A percentile compares a stretch with the other conserved stretches of the same genome.
Evolutionary conservation across 352 stramenopile genomes (phyloP).

Genomic region (Pythium monospermum): DNA sequence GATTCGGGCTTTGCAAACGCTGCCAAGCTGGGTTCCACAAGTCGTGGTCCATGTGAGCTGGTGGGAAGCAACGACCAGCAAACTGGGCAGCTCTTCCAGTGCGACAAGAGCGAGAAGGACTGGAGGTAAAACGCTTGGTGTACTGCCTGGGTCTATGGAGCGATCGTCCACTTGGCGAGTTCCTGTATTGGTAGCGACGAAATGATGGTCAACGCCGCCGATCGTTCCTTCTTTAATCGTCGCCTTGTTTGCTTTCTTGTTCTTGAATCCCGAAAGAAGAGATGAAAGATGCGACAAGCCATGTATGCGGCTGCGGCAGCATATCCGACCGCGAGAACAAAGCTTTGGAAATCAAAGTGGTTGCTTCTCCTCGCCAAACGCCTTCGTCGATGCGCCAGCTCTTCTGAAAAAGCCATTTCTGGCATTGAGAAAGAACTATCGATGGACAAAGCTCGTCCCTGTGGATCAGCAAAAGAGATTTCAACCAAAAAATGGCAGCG

Average conservation of each 20-base stretch:
- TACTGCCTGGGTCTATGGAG: constrained; percentile 4
- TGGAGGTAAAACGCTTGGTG: constrained; percentile 5
- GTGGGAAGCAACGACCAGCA: constrained; percentile 9
- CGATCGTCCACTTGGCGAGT: constrained; percentile 8
- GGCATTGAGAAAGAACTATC: no score
- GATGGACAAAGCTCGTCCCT: no score
- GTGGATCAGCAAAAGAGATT: no score
- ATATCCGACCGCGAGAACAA: constrained; percentile 13
- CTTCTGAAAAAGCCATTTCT: no score
- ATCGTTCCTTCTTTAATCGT: constrained; percentile 3
- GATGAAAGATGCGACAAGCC: neutral
- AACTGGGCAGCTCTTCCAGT: constrained; percentile 4
- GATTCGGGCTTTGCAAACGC: constrained; percentile 59
- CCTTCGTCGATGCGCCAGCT: no score
- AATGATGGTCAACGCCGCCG: constrained; percentile 12
- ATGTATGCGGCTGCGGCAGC: constrained; percentile 1
- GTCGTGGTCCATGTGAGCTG: constrained; percentile 19
- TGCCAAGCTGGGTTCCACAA: constrained; percentile 28
- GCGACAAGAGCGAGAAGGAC: constrained; percentile 11
- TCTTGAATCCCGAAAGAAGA: no score
- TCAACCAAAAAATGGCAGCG: no score
- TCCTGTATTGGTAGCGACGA: constrained; percentile 18
- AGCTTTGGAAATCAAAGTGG: constrained; percentile 23
- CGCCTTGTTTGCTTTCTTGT: neutral
- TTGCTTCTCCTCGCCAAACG: no score